Conservation (phyloP, 164 flowering plant species). For the Tetracentron sinense region DNA sequence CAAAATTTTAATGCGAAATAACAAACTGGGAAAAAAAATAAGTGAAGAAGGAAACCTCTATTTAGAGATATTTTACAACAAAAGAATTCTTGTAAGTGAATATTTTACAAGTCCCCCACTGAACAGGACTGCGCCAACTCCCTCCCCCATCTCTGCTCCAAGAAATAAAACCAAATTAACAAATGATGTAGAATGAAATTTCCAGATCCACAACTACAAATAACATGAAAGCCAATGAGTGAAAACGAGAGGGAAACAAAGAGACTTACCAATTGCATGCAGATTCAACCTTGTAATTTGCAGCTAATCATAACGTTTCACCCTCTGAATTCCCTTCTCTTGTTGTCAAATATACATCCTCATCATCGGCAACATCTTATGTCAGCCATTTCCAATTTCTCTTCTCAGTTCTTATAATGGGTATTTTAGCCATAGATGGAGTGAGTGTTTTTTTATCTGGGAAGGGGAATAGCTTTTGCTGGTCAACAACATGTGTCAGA, state of each 20-base stretch:
- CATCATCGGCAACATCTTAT: background rate
- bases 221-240: background rate
- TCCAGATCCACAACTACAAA: background rate
- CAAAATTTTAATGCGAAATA: background rate
- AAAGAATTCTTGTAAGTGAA: background rate
- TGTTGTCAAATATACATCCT: conserved; percentile 5
- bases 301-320: no score
- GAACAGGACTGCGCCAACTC: background rate
- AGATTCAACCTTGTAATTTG: background rate
- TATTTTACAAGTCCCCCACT: background rate
- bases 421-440: background rate
- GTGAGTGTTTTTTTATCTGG: background rate
- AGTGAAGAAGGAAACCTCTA: background rate
- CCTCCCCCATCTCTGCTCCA: background rate
- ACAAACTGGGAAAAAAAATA: background rate
- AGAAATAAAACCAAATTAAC: background rate
- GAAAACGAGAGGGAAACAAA: no score
- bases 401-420: background rate
- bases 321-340: background rate
- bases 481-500: background rate
- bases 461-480: conserved; percentile 3
- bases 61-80: background rate
- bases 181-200: background rate
- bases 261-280: background rate
- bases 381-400: background rate